phyloP scores from a whole-genome alignment of 1,139 yeast species.

The Debaryomyces udenii region DNA sequence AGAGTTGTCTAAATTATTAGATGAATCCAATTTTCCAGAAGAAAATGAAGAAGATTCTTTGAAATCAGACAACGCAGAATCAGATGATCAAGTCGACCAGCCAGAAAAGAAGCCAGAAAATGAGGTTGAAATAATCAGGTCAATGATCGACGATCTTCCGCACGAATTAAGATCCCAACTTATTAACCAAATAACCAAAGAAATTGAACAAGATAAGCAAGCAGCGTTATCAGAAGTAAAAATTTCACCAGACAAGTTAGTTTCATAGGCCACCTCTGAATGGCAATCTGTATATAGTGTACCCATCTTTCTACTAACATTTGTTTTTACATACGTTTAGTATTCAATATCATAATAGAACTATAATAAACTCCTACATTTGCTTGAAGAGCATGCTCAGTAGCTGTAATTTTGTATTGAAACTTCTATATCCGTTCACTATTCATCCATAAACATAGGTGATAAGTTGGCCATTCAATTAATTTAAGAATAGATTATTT shows the following conservation, averaged over 20 bases:
- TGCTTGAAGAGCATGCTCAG: background rate
- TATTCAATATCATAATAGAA: conserved; percentile 4
- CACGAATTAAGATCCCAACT: conserved; percentile 35
- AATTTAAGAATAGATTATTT: no score
- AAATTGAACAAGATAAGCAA: conserved; percentile 25
- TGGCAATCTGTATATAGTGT: conserved; percentile 5
- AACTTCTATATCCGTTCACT: conserved; percentile 5
- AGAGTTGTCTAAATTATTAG: conserved; percentile 47
- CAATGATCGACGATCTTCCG: conserved; percentile 44
- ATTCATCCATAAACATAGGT: conserved; percentile 3
- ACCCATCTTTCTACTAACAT: background rate
- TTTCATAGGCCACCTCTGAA: background rate
- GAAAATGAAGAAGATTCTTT: conserved; percentile 25
- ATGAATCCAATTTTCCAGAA: conserved; percentile 36
- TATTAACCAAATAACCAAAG: conserved; percentile 31
- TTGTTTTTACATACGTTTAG: conserved; percentile 9
- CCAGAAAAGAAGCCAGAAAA: conserved; percentile 22
- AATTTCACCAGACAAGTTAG: conserved; percentile 11
- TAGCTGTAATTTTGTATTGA: conserved; percentile 6
- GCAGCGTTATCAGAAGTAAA: conserved; percentile 15
- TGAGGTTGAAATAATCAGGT: conserved; percentile 30
- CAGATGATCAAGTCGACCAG: conserved; percentile 31
- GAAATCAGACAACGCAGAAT: conserved; percentile 24
- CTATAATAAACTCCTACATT: background rate
- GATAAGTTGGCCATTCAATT: background rate